Percentiles rank a stretch among this genome's conserved stretches.
Conservation (phyloP, 768 basidiomycete species). For the Nevesoporus exiguus region DNA sequence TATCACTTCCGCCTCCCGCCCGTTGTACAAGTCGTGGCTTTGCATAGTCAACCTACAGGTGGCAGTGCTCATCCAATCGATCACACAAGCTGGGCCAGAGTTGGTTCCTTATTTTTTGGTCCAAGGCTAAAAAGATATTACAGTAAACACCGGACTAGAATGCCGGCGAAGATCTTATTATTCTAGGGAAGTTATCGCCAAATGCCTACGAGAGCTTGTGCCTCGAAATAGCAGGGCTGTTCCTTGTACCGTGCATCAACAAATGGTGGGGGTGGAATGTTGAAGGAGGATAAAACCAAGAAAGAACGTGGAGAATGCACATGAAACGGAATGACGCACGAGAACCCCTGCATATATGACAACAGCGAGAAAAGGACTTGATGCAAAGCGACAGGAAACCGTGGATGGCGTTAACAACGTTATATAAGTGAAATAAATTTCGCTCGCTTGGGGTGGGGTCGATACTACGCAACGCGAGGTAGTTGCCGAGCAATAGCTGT, state of each 20-base stretch:
- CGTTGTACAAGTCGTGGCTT: conserved; percentile 25
- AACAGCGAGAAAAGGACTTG: conserved; percentile 14
- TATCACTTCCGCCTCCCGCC: conserved; percentile 30
- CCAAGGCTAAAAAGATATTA: conserved; percentile 25
- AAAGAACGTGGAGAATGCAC: conserved; percentile 22
- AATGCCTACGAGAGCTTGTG: conserved; percentile 16
- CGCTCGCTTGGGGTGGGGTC: conserved; percentile 25
- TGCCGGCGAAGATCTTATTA: conserved; percentile 27
- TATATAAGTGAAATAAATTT: conserved; percentile 36
- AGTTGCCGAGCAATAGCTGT: conserved; percentile 33
- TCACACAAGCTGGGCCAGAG: not conserved
- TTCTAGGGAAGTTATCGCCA: conserved; percentile 24
- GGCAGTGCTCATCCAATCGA: conserved; percentile 20
- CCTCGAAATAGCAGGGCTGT: conserved; percentile 11
- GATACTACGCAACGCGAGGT: conserved; percentile 22
- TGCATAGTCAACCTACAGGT: conserved; percentile 15
- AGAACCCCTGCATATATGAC: conserved; percentile 13
- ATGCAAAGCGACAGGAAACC: conserved; percentile 27
- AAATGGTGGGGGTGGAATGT: conserved; percentile 3
- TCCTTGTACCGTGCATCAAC: conserved; percentile 19
- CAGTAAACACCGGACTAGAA: conserved; percentile 28
- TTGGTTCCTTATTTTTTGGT: conserved; percentile 11
- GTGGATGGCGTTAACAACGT: conserved; percentile 28
- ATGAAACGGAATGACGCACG: conserved; percentile 18
- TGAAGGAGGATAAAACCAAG: conserved; percentile 20